Evolutionary conservation across 2,329 filamentous ascomycete genomes (phyloP).

Genomic region (Macrophomina phaseolina): DNA sequence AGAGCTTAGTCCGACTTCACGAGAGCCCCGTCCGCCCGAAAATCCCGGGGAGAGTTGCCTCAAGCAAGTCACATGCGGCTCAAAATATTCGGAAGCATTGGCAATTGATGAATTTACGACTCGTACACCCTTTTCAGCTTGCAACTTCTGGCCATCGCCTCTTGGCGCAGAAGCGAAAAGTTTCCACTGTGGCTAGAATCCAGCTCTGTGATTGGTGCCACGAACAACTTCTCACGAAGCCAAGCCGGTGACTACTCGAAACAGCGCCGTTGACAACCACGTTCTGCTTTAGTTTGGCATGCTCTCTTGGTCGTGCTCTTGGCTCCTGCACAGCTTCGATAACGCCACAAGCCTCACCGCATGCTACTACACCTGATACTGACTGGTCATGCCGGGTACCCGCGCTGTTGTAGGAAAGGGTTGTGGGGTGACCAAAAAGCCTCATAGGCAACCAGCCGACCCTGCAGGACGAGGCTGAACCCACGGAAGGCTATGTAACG

Average conservation of each 20-base stretch:
- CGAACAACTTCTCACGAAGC: not conserved
- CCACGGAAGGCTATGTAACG: not conserved
- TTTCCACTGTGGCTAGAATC: not conserved
- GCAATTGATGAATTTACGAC: no score
- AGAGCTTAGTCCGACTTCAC: no score
- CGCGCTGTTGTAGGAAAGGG: constrained; percentile 1
- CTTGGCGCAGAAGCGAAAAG: not conserved
- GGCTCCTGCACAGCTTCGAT: not conserved
- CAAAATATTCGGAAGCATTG: no score
- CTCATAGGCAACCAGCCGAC: not conserved
- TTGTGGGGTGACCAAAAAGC: constrained; percentile 1
- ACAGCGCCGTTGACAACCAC: not conserved
- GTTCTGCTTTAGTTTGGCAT: not conserved
- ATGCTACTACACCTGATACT: not conserved
- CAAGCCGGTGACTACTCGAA: constrained; percentile 6
- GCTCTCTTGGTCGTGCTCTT: not conserved
- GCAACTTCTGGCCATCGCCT: not conserved
- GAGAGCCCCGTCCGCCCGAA: no score
- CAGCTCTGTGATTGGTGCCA: not conserved
- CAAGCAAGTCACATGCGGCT: no score
- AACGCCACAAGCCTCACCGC: not conserved
- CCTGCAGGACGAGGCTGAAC: not conserved
- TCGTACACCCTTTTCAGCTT: no score
- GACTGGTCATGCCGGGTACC: not conserved
- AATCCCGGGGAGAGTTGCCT: no score